Base-by-base conservation (phyloP, 306 rosid genomes). In the Castanopsis chinensis region DNA sequence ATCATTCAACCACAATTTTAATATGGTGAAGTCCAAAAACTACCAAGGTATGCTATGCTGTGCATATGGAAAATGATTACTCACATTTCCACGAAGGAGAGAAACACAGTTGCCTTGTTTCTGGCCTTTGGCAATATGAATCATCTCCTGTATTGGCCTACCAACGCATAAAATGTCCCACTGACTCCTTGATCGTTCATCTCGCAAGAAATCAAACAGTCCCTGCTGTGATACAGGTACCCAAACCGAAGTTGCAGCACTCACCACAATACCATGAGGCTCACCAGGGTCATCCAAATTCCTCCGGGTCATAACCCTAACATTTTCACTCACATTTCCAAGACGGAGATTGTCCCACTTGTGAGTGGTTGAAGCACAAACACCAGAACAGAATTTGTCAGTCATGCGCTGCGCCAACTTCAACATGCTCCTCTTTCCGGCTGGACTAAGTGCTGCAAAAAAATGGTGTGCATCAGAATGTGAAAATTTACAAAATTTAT, bases 211-310 rank as follows among this genome's bases (percentile, higher is more conserved):
- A 53, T 85, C 86, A 73, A 92, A 95, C 83, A 92, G 43, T 70
- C 85, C 84, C 53, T 83, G 82, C 23, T 86, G 88, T 2, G 96
- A 41, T 15, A 91, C 84, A 0, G 98, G 96, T 73, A 95, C 41
- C 97, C 97, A 92, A 65, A 95, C 89, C 63, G 94, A 85, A 15
- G 97, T 90, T 15, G 99, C 83, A 10, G 93, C 99, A 72, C 99
- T 90, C 77, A 95, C 71, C 53, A 91, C 88, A 9, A 87, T 76
- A 13, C 97, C 90, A 0, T 86, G 76, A 69, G 91, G 89, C 89
- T 91, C 97, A 2, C 90, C 92, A 0, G 93, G 88, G 56, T 81
- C 87, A 33, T 86, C 87, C 60, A 79, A 25, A 73, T 83, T 84
- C 73, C 85, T 82, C 52, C 94, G 72, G 20, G 88, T 81, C 94